A percentile compares a stretch with the other conserved stretches of the same genome.
Evolutionary conservation across 305 asterid species (phyloP).

Genomic region (Rubia tinctorum): DNA sequence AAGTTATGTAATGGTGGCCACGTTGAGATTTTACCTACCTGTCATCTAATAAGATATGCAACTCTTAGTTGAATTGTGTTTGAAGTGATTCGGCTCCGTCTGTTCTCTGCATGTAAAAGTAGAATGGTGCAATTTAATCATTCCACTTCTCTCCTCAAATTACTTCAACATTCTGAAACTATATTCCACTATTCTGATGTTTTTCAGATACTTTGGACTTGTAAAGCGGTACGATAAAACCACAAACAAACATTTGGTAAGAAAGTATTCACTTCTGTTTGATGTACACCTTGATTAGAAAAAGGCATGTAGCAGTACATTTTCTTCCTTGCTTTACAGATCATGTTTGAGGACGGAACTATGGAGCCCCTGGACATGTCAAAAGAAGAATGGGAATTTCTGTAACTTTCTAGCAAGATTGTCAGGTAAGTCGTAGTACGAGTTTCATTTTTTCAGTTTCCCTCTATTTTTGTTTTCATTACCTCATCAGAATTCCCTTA

Average conservation of each 20-base stretch:
- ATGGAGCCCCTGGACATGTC: conserved; percentile 68
- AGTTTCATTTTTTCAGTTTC: neutral
- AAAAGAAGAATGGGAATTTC: conserved; percentile 74
- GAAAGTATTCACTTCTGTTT: conserved; percentile 22
- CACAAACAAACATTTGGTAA: conserved; percentile 83
- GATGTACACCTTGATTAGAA: conserved; percentile 10
- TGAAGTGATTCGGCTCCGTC: neutral
- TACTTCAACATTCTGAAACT: neutral
- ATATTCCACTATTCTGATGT: neutral
- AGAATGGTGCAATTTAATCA: neutral
- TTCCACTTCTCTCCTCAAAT: neutral
- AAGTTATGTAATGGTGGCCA: neutral
- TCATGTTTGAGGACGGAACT: conserved; percentile 86
- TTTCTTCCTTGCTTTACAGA: conserved; percentile 33
- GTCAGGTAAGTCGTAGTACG: conserved; percentile 33
- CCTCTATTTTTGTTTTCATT: neutral
- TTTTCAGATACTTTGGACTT: conserved; percentile 71
- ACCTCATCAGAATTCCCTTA: neutral
- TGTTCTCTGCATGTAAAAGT: neutral
- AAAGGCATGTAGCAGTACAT: neutral
- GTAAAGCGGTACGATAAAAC: conserved; percentile 55
- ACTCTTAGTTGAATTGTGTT: neutral
- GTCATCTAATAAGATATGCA: conserved; percentile 1
- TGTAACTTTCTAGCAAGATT: conserved; percentile 38
- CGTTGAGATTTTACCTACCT: neutral